Evolutionary conservation across 1,284 basidiomycete genomes (phyloP).

Genomic region (Cryptococcus sp.): DNA sequence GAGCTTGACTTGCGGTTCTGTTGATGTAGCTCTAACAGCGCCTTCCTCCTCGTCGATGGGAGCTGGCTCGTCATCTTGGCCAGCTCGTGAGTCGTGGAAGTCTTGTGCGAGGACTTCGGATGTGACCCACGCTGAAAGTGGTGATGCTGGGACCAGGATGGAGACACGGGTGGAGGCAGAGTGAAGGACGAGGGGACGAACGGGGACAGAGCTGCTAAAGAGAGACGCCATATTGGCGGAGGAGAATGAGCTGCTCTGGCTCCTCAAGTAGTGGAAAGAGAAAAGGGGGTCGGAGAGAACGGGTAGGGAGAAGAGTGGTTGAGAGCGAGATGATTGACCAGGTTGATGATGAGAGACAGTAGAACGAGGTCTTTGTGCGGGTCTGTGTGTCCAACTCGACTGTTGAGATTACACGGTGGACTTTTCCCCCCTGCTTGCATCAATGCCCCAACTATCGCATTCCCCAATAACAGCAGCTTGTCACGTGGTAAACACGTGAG

Average conservation of each 20-base stretch:
- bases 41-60: slow-evolving; percentile 52
- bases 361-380: neutral
- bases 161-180: slow-evolving; percentile 58
- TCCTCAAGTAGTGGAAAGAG: slow-evolving; percentile 6
- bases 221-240: slow-evolving; percentile 48
- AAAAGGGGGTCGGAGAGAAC: slow-evolving; percentile 1
- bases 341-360: neutral
- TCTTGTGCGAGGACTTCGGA: slow-evolving; percentile 86
- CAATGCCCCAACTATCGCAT: neutral
- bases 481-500: neutral
- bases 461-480: neutral
- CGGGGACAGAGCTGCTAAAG: slow-evolving; percentile 42
- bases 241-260: slow-evolving; percentile 12
- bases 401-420: neutral
- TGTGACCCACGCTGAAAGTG: slow-evolving; percentile 76
- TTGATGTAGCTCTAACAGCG: slow-evolving; percentile 32
- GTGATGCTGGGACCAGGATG: slow-evolving; percentile 74
- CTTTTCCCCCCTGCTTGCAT: neutral
- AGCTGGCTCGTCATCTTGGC: slow-evolving; percentile 38
- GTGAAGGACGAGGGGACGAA: slow-evolving; percentile 54
- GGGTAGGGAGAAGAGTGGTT: neutral
- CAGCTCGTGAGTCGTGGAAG: slow-evolving; percentile 66
- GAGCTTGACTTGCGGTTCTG: slow-evolving; percentile 70
- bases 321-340: neutral
- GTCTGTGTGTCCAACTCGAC: neutral